phyloP scores from a whole-genome alignment of 192 early-diverging fungal species.

The Borealophlyctis nickersoniae region DNA sequence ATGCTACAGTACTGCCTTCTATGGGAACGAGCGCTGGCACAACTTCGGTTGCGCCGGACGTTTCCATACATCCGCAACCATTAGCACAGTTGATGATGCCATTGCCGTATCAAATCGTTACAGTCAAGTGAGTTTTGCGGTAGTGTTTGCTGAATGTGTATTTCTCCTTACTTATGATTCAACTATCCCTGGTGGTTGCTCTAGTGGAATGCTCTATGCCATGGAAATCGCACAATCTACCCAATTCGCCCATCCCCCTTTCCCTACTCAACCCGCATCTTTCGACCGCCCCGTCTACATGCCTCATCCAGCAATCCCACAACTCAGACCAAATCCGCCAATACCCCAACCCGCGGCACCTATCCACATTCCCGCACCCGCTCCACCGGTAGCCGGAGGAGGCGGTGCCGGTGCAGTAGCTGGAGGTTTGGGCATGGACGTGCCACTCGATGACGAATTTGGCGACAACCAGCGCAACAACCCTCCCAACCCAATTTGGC shows the following conservation, averaged over 20 bases:
- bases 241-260: slow-evolving; percentile 2
- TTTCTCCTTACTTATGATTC: not conserved
- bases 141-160: too few species aligned
- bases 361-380: not conserved
- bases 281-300: not conserved
- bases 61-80: not conserved
- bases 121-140: slow-evolving; percentile 28
- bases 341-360: slow-evolving; percentile 4
- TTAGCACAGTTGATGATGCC: not conserved
- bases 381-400: not conserved
- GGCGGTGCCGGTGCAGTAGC: slow-evolving; percentile 1
- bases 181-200: not conserved
- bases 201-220: slow-evolving; percentile 35
- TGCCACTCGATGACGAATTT: slow-evolving; percentile 32
- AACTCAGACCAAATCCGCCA: not conserved
- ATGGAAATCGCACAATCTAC: slow-evolving; percentile 8
- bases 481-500: slow-evolving; percentile 48
- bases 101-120: slow-evolving; percentile 24
- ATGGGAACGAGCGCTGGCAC: too few species aligned
- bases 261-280: not conserved
- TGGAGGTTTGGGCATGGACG: too few species aligned
- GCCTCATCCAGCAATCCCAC: not conserved
- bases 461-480: slow-evolving; percentile 15
- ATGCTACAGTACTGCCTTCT: too few species aligned
- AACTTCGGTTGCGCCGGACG: not conserved